These are phyloP conservation scores for Solanum okadae DNA, from an alignment of 257 asterid species.

Conservation along the genomic window DNA sequence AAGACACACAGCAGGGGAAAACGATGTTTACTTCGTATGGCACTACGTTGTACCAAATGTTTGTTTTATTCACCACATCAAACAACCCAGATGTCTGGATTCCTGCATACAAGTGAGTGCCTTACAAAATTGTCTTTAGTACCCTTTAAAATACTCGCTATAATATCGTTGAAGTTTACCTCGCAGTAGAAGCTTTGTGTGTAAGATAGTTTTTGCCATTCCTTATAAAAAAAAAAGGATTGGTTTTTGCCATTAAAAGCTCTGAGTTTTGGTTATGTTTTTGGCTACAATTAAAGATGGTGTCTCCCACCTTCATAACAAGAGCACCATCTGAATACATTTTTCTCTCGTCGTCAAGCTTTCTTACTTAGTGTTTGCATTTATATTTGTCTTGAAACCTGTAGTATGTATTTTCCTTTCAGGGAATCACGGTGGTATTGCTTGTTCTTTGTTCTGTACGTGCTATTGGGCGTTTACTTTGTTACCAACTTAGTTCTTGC, in stretches of 20 bases:
- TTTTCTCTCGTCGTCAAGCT: not conserved
- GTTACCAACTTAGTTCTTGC: slow-evolving; percentile 99
- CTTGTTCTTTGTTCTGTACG: slow-evolving; percentile 81
- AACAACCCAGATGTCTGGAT: slow-evolving; percentile 99
- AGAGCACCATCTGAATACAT: not conserved
- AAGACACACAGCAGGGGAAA: slow-evolving; percentile 89
- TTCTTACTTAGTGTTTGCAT: not conserved
- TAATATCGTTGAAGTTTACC: not conserved
- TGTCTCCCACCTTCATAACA: not conserved
- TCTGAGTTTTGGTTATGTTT: not conserved
- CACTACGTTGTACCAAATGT: slow-evolving; percentile 73
- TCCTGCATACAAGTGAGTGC: slow-evolving; percentile 93
- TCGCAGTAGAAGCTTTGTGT: not conserved
- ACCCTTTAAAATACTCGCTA: not conserved
- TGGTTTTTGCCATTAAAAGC: not conserved
- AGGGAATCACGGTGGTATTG: slow-evolving; percentile 87
- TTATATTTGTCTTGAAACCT: slow-evolving; percentile 2
- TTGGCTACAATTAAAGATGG: not conserved
- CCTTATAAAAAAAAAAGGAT: not conserved
- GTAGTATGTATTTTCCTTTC: slow-evolving; percentile 16
- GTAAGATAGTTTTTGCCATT: not conserved
- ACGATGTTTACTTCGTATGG: slow-evolving; percentile 64
- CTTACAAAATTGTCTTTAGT: not conserved
- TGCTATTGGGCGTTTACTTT: slow-evolving; percentile 90
- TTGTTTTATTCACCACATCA: slow-evolving; percentile 89